Evolutionary conservation across 2,329 filamentous ascomycete genomes (phyloP), one percentile per base, ranked within the genome.

Genomic region (Eutypella sp.): DNA sequence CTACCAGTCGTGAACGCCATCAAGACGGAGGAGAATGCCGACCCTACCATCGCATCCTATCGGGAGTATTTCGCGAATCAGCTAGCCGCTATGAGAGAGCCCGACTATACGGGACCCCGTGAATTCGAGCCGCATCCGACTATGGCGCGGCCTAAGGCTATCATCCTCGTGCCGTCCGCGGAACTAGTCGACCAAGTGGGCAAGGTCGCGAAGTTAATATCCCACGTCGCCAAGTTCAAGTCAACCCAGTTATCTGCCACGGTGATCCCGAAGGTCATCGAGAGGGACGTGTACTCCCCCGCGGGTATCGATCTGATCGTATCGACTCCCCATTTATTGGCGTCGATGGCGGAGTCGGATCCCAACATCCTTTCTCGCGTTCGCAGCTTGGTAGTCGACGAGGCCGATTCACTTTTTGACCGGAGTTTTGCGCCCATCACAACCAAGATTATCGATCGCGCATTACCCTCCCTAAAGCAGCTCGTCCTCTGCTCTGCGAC

Each of bases 351-450:
- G 11, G 83, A 95, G 54, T 85, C 83, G 18, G 90, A 96, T 54
- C 93, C 93, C 10, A 92, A 96, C 59, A 84, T 99, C 50, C 80
- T 99, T 29, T 91, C 89, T n/a, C 85, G 89, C 11, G 91, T 97
- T 47, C 84, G 81, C 2, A 89, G 97, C 62, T 76, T 99, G 10
- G 79, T 99, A 48, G 77, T 96, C 41, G 95, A 99, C 63, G 95
- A 99, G 72, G 95, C 95, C 1, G 93, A 99, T 68, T 96, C 91
- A 4, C 81, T 99, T 9, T 81, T 99, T 55, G 95, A 99, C 68
- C 87, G 90, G 47, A 95, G 89, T 48, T 99, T 99, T 71, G 79
- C 87, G 4, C 84, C 89, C 1, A 83, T 85, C 20, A 97, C 93
- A 0, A 86, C 81, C 10, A 78, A 81, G 45, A 88, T 99, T 54